phyloP scores from a whole-genome alignment of 2,329 filamentous ascomycete species.

The Cladophialophora immunda region DNA sequence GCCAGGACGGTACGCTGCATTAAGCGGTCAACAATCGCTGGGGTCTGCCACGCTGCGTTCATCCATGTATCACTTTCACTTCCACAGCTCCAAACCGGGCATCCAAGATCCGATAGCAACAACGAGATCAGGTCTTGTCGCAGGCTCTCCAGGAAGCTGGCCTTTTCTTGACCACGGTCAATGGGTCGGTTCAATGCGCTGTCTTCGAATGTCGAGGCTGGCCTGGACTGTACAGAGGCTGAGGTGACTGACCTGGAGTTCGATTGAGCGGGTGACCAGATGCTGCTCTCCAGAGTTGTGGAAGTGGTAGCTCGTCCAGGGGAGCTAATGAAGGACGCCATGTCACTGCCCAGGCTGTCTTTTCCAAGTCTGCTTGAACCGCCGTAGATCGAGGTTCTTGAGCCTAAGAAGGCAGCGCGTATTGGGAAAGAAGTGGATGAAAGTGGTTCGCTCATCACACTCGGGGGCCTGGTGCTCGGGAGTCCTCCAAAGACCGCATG shows the following conservation, averaged over 20 bases:
- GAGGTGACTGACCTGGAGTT: slow-evolving; percentile 49
- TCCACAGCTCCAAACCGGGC: slow-evolving; percentile 82
- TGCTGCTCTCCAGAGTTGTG: slow-evolving; percentile 77
- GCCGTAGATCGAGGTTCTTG: slow-evolving; percentile 70
- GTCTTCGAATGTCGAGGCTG: slow-evolving; percentile 43
- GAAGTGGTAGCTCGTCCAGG: slow-evolving; percentile 73
- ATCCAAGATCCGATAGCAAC: slow-evolving; percentile 87
- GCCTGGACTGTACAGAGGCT: slow-evolving; percentile 45
- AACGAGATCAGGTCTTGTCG: slow-evolving; percentile 83
- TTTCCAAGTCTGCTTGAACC: slow-evolving; percentile 68
- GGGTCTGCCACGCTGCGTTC: slow-evolving; percentile 67
- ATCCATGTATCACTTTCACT: slow-evolving; percentile 96
- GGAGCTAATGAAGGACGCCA: slow-evolving; percentile 67
- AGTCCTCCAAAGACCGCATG: slow-evolving; percentile 55
- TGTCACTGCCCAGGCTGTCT: slow-evolving; percentile 68
- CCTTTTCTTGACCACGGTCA: slow-evolving; percentile 74
- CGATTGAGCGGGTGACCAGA: slow-evolving; percentile 82
- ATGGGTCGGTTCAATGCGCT: slow-evolving; percentile 42
- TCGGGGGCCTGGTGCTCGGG: slow-evolving; percentile 51
- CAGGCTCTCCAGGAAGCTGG: slow-evolving; percentile 78
- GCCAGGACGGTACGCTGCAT: slow-evolving; percentile 45
- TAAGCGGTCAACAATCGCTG: slow-evolving; percentile 58
- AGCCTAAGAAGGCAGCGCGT: slow-evolving; percentile 43
- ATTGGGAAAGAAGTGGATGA: slow-evolving; percentile 43
- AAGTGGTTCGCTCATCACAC: slow-evolving; percentile 55